phyloP scores from a whole-genome alignment of 2,329 filamentous ascomycete genomes.

The Colletotrichum cordylinicola region DNA sequence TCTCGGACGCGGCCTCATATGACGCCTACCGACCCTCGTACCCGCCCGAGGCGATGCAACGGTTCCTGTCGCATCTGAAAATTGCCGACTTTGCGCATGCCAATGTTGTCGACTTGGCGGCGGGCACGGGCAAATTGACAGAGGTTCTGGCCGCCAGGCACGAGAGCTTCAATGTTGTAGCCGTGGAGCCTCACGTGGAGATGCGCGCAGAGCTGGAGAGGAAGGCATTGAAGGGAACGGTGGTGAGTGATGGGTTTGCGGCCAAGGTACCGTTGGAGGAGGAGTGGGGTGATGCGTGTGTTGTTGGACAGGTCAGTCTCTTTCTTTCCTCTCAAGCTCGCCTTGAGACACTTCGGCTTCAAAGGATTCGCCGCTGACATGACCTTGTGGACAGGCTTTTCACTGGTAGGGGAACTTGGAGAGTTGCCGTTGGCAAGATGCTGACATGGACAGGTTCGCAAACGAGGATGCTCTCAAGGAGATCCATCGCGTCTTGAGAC shows the following conservation, averaged over 20 bases:
- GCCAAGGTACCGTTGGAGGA: conserved; percentile 59
- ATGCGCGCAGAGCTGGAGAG: conserved; percentile 67
- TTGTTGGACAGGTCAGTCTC: conserved; percentile 67
- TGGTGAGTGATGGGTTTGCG: conserved; percentile 63
- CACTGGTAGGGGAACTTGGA: conserved; percentile 59
- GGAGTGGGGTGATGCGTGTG: conserved; percentile 67
- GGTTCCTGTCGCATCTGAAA: conserved; percentile 61
- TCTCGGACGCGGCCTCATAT: conserved; percentile 68
- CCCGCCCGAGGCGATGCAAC: conserved; percentile 59
- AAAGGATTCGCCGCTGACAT: conserved; percentile 2
- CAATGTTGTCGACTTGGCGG: conserved; percentile 67
- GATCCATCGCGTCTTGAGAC: conserved; percentile 70
- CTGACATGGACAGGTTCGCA: conserved; percentile 64
- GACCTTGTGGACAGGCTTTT: conserved; percentile 44
- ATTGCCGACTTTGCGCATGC: conserved; percentile 52
- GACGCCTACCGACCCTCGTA: conserved; percentile 74
- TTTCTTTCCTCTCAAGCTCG: neutral
- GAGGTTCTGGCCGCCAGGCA: conserved; percentile 62
- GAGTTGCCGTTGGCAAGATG: neutral
- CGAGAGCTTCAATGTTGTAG: conserved; percentile 65
- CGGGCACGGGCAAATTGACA: conserved; percentile 76
- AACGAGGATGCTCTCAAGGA: conserved; percentile 66
- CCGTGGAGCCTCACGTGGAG: conserved; percentile 67
- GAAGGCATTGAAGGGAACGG: conserved; percentile 63
- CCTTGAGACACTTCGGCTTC: neutral